Percentiles rank a stretch among this genome's conserved stretches.
Evolutionary conservation across 2,329 filamentous ascomycete genomes (phyloP).

Genomic region (Ceratocystiopsis minuta): DNA sequence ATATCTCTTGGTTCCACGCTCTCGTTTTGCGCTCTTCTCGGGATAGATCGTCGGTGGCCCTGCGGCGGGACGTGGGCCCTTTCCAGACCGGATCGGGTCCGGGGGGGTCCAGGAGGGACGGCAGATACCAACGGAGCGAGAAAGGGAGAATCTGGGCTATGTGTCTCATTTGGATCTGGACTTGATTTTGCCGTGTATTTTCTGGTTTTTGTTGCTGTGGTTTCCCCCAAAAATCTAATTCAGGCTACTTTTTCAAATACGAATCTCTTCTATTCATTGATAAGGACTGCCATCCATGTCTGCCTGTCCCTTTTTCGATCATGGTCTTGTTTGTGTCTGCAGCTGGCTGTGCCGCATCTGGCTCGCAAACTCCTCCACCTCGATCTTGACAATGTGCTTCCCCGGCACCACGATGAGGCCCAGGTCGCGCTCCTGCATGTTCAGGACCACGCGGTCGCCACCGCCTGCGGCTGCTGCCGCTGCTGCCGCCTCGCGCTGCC

Average conservation of each 20-base stretch:
- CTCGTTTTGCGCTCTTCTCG: not conserved
- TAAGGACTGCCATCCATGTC: not conserved
- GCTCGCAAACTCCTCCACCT: conserved; percentile 59
- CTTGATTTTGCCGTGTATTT: not conserved
- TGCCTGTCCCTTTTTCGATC: not conserved
- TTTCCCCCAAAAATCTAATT: not conserved
- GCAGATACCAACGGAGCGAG: not conserved
- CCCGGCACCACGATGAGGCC: conserved; percentile 83
- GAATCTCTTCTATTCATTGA: not conserved
- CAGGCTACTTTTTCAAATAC: not conserved
- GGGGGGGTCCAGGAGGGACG: too few relatives aligned
- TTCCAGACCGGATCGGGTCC: too few relatives aligned
- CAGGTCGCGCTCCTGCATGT: conserved; percentile 73
- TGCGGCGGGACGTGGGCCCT: too few relatives aligned
- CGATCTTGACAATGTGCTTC: conserved; percentile 68
- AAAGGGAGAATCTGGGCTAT: not conserved
- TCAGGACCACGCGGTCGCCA: conserved; percentile 31
- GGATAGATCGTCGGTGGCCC: too few relatives aligned
- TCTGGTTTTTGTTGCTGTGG: not conserved
- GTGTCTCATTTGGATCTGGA: not conserved
- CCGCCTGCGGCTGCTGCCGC: conserved; percentile 9
- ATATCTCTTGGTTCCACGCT: not conserved
- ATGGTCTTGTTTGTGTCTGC: not conserved
- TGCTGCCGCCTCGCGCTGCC: conserved; percentile 21
- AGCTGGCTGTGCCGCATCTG: conserved; percentile 20